Base-by-base conservation (phyloP, 1,284 basidiomycete genomes). In the Schizophyllum amplum region DNA sequence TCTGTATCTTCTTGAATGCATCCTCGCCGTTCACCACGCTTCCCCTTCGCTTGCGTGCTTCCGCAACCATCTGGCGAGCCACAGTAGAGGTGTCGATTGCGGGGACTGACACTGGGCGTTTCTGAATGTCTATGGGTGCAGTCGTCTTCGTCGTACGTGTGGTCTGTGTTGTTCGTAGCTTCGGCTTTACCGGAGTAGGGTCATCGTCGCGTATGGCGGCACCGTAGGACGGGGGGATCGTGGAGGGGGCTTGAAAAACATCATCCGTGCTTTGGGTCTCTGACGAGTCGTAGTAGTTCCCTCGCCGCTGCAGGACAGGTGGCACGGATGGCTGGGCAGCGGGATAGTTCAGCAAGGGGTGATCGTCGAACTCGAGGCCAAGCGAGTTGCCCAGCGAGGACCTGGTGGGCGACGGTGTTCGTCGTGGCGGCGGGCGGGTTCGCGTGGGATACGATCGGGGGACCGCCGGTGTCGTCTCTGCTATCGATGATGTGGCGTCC, bases 1-100 rank as follows among this genome's bases (percentile, higher is more conserved):
- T 80, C 64, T 77, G 78, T 50, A 90, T 83, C 60, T 84, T 86
- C 61, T 82, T 82, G 86, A 88, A 92, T 0, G 86, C 84, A 58
- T 88, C 86, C 57, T 86, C 81, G 63, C 85, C 80, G 63, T 87
- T 82, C 22, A 82, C 69, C 22, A 75, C 72, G 59, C 75, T 79
- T 4, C 72, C 73, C 58, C 71, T 75, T 47, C 74, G 72, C 60
- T 79, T 74, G 53, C 71, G 68, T 58, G 70, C 67, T 57, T 69
- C 66, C 56, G 71, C 64, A 60, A 76, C 59, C 51, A 61, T 61
- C 63, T 68, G 68, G 47, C 62, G 65, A 23, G 67, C 70, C 60
- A 59, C 58, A 48, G 60, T 63, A 20, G 66, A 60, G 50, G 60
- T 55, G 49, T 59, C 50, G 54, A 55, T 57, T 52, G 62, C 55